phyloP scores from a whole-genome alignment of 345 rosid species.

The Psidium guajava region DNA sequence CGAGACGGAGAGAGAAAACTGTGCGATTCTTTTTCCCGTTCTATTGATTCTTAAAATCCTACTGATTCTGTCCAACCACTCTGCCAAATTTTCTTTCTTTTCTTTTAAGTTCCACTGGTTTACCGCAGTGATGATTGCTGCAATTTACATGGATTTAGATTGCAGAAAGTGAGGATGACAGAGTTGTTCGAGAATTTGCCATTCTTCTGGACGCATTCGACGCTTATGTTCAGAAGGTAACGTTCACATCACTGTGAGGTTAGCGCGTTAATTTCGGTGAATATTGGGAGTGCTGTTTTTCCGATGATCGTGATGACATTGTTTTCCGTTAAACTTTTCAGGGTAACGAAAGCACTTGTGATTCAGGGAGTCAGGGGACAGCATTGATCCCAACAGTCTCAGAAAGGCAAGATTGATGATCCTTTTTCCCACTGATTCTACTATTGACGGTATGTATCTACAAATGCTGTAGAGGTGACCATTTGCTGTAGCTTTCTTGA shows the following conservation, averaged over 20 bases:
- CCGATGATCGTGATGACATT: neutral
- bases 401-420: constrained; percentile 36
- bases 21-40: neutral
- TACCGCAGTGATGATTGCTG: constrained; percentile 4
- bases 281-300: neutral
- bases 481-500: neutral
- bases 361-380: constrained; percentile 8
- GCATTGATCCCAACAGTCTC: constrained; percentile 24
- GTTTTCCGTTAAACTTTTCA: neutral
- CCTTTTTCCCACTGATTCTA: neutral
- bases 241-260: neutral
- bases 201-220: constrained; percentile 52
- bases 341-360: constrained; percentile 20
- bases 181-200: constrained; percentile 66
- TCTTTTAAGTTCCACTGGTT: neutral
- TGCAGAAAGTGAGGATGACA: constrained; percentile 80
- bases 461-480: neutral
- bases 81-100: neutral
- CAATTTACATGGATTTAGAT: constrained; percentile 25
- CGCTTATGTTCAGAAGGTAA: constrained; percentile 11
- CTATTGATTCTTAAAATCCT: neutral
- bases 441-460: neutral
- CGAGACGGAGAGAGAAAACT: neutral
- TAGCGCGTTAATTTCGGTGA: neutral
- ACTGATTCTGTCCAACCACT: neutral